These are phyloP conservation scores for Puccinia triticina DNA, from an alignment of 1,284 basidiomycete species.

Conservation along the genomic window DNA sequence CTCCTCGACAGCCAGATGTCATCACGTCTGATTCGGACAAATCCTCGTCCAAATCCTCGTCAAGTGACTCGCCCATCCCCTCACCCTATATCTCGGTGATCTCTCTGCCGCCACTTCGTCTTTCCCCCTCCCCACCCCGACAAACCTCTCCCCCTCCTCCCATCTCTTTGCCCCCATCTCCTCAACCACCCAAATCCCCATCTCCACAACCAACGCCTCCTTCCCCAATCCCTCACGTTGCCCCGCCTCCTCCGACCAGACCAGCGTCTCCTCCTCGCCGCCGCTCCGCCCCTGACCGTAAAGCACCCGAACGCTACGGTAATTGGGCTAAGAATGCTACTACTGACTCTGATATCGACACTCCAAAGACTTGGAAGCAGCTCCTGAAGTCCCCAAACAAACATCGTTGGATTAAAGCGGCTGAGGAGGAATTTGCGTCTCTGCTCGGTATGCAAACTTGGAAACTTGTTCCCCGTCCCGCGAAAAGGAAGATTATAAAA, in stretches of 20 bases:
- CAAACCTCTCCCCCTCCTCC: background rate
- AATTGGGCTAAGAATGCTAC: background rate
- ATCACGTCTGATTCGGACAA: too few species aligned
- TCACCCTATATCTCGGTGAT: too few species aligned
- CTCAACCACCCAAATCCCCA: background rate
- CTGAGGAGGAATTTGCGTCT: too few species aligned
- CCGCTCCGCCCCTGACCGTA: background rate
- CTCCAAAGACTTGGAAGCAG: constrained; percentile 8
- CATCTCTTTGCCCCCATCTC: background rate
- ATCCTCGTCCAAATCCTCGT: too few species aligned
- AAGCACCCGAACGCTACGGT: background rate
- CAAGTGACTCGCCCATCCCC: background rate
- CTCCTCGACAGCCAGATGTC: too few species aligned
- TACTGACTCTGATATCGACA: background rate
- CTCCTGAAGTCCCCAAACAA: constrained; percentile 1
- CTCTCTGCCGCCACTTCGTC: too few species aligned
- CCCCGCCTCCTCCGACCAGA: too few species aligned
- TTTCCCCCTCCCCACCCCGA: background rate
- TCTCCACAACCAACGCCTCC: background rate
- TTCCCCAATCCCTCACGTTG: too few species aligned
- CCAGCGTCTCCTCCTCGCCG: background rate
- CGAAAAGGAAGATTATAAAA: too few species aligned
- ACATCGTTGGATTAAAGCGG: background rate
- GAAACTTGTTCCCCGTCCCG: too few species aligned
- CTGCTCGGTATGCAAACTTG: too few species aligned